Evolutionary conservation across 1,284 basidiomycete species (phyloP).

Genomic region (Papiliotrema nemorosa): DNA sequence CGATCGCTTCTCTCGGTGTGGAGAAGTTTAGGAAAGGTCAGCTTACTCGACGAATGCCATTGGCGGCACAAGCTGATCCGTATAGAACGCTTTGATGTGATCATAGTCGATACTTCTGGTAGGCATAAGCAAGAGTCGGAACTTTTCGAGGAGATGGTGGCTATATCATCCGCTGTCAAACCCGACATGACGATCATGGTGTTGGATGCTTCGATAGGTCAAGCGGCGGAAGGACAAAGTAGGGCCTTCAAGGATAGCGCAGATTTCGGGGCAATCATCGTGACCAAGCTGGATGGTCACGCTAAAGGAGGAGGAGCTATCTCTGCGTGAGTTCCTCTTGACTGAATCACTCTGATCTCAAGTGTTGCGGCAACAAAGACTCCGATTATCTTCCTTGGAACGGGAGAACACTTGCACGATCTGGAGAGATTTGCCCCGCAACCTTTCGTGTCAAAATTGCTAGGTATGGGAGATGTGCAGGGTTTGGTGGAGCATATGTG

Average conservation of each 20-base stretch:
- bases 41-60: not conserved
- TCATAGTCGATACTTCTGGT: conserved; percentile 98
- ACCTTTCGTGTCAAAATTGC: conserved; percentile 94
- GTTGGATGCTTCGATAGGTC: conserved; percentile 76
- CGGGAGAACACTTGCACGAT: conserved; percentile 94
- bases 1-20: conserved; percentile 91
- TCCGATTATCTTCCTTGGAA: conserved; percentile 97
- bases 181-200: conserved; percentile 91
- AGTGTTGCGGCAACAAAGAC: conserved; percentile 98
- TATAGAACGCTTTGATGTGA: conserved; percentile 90
- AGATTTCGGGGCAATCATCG: conserved; percentile 97
- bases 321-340: conserved; percentile 70
- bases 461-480: conserved; percentile 94
- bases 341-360: conserved; percentile 1
- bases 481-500: conserved; percentile 94
- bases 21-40: conserved; percentile 83
- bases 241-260: conserved; percentile 97
- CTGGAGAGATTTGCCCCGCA: conserved; percentile 93
- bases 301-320: conserved; percentile 99
- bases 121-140: conserved; percentile 97
- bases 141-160: conserved; percentile 96
- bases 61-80: conserved; percentile 1
- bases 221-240: conserved; percentile 95
- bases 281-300: conserved; percentile 99
- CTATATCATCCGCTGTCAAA: conserved; percentile 87